These are phyloP conservation scores for Phylloporus sp. DNA, from an alignment of 768 basidiomycete species.

Conservation along the genomic window DNA sequence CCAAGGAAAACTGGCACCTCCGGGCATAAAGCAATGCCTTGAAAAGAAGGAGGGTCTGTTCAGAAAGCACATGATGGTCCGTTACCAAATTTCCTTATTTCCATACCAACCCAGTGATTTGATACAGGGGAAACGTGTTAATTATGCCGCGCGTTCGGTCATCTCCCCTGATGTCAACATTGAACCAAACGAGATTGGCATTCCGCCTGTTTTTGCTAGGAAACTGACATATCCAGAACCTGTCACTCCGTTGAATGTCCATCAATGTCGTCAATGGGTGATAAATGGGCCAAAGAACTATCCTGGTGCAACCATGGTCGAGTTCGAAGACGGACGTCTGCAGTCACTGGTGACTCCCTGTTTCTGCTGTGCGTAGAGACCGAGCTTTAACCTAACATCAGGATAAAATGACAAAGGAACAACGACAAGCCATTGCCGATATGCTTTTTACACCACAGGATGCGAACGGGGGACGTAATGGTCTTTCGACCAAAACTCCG, in stretches of 20 bases:
- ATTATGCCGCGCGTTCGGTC: constrained; percentile 99
- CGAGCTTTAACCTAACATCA: constrained; percentile 27
- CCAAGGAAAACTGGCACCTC: constrained; percentile 85
- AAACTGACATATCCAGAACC: constrained; percentile 98
- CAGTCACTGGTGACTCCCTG: constrained; percentile 60
- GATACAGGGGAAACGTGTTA: constrained; percentile 92
- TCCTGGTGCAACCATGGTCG: constrained; percentile 92
- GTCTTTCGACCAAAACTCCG: constrained; percentile 70
- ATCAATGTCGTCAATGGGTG: constrained; percentile 81
- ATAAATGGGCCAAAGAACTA: constrained; percentile 85
- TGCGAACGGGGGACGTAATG: constrained; percentile 44
- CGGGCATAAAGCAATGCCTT: constrained; percentile 91
- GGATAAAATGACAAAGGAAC: constrained; percentile 84
- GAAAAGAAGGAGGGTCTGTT: constrained; percentile 99
- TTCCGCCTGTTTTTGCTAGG: constrained; percentile 94
- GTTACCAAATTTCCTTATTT: constrained; percentile 17
- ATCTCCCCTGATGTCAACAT: constrained; percentile 99
- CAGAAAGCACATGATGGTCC: constrained; percentile 98
- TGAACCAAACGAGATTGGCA: constrained; percentile 96
- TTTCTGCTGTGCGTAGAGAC: background rate
- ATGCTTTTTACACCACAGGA: constrained; percentile 90
- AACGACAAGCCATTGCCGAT: constrained; percentile 92
- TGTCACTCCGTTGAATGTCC: constrained; percentile 87
- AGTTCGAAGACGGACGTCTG: constrained; percentile 90
- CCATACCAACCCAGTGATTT: background rate